Base-by-base conservation (phyloP, 257 asterid species). In the Phtheirospermum japonicum region DNA sequence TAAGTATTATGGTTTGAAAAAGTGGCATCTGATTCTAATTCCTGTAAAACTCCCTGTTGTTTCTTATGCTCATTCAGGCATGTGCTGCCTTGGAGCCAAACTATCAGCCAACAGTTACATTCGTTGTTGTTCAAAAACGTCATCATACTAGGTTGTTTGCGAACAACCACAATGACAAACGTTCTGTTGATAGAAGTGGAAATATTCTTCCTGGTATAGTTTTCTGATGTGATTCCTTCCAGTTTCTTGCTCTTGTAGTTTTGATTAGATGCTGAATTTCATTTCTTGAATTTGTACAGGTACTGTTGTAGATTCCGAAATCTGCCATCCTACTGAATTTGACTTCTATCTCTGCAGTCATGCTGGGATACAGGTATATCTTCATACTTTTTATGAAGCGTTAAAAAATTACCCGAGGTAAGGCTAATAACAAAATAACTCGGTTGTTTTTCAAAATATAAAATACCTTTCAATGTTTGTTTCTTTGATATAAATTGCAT, bases 281-380 rank as follows among this genome's bases (percentile, higher is more conserved):
- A 9, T 51, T 52, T 5, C 43, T 36, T 61, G 67, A 30, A 50
- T 45, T 40, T 2, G 9, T 11, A 23, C 43, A 88, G 96, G 96
- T 11, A 88, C 96, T 6, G 91, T 88, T 11, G 94, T 88, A 0
- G 94, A 88, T 60, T 79, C 91, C 0, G 84, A 83, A 61, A 88
- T 88, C 17, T 88, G 96, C 68, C 96, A 88, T 30, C 96, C 96
- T 0, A 85, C 94, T 0, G 94, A 88, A 62, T 88, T 88, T 32
- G 91, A 85, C 32, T 88, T 88, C 74, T 88, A 88, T 60, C 91
- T 88, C 13, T 88, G 96, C 65, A 88, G 96, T 69, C 96, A 85
- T 79, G 96, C 96, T 52, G 96, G 94, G 55, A 83, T 88, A 36
- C 87, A 85, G 89, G 94, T 85, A 37, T 18, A 14, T 7, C 33